phyloP scores from a whole-genome alignment of 2,329 filamentous ascomycete species.

The Trichoderma sp. region DNA sequence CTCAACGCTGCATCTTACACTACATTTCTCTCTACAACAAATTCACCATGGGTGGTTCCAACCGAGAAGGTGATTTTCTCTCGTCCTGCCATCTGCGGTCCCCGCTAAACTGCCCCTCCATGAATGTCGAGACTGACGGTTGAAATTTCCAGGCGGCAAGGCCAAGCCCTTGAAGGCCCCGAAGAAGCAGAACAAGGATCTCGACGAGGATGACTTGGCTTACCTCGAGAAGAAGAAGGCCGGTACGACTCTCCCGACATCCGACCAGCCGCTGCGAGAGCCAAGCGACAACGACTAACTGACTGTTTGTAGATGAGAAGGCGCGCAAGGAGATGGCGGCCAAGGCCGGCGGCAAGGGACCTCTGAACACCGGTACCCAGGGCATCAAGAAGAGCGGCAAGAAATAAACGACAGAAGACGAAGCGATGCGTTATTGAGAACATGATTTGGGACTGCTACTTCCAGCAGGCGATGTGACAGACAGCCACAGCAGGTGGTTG shows the following conservation, averaged over 20 bases:
- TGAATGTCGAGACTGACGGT: conserved; percentile 1
- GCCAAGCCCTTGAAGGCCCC: conserved; percentile 81
- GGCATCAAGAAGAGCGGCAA: conserved; percentile 99
- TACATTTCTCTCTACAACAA: background rate
- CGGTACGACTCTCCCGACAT: conserved; percentile 55
- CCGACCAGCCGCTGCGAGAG: background rate
- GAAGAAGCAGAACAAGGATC: conserved; percentile 79
- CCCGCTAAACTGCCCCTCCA: conserved; percentile 25
- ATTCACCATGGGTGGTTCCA: conserved; percentile 38
- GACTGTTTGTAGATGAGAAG: conserved; percentile 65
- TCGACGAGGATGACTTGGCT: conserved; percentile 84
- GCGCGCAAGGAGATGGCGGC: conserved; percentile 80
- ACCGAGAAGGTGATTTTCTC: conserved; percentile 39
- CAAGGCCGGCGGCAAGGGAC: conserved; percentile 83
- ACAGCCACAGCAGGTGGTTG: background rate
- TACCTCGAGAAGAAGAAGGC: conserved; percentile 81
- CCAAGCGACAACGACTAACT: conserved; percentile 23
- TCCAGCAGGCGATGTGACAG: background rate
- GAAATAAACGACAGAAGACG: conserved; percentile 60
- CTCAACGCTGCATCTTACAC: background rate
- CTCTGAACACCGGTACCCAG: conserved; percentile 77
- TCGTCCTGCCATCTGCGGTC: conserved; percentile 22
- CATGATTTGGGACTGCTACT: background rate
- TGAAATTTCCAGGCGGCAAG: conserved; percentile 65
- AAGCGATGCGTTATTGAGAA: conserved; percentile 13